Evolutionary conservation across 2,329 filamentous ascomycete genomes (phyloP).

Genomic region (Ophiostoma montium): DNA sequence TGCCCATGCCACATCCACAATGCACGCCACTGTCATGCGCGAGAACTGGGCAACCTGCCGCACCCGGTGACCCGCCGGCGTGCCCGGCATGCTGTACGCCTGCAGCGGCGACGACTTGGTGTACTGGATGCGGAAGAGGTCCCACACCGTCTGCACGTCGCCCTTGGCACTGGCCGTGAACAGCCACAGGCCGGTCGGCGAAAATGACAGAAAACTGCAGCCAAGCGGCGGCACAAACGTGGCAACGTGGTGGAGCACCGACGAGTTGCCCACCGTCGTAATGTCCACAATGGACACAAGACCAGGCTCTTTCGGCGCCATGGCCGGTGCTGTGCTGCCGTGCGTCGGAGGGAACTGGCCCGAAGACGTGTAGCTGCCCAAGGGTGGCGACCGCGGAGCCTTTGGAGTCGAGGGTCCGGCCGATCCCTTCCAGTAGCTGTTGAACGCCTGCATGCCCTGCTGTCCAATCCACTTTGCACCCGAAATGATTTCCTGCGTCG

Average conservation of each 20-base stretch:
- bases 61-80: constrained; percentile 45
- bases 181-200: constrained; percentile 56
- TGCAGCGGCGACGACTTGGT: constrained; percentile 48
- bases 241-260: constrained; percentile 46
- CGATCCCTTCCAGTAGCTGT: constrained; percentile 61
- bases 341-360: constrained; percentile 71
- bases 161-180: constrained; percentile 73
- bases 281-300: constrained; percentile 64
- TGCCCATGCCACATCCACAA: constrained; percentile 83
- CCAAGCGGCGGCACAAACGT: constrained; percentile 60
- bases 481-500: constrained; percentile 64
- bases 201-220: constrained; percentile 69
- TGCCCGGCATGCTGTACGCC: constrained; percentile 25
- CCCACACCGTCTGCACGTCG: constrained; percentile 74
- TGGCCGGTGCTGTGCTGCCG: constrained; percentile 40
- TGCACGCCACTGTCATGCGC: constrained; percentile 78
- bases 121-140: constrained; percentile 52
- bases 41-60: constrained; percentile 81
- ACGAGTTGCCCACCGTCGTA: constrained; percentile 39
- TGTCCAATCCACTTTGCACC: constrained; percentile 64
- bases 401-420: constrained; percentile 23
- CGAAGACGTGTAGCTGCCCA: constrained; percentile 30
- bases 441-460: constrained; percentile 63
- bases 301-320: constrained; percentile 49
- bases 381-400: constrained; percentile 29